These are phyloP conservation scores for Sordariomycetes sp. DNA, from an alignment of 2,329 filamentous ascomycete genomes.

Conservation along the genomic window DNA sequence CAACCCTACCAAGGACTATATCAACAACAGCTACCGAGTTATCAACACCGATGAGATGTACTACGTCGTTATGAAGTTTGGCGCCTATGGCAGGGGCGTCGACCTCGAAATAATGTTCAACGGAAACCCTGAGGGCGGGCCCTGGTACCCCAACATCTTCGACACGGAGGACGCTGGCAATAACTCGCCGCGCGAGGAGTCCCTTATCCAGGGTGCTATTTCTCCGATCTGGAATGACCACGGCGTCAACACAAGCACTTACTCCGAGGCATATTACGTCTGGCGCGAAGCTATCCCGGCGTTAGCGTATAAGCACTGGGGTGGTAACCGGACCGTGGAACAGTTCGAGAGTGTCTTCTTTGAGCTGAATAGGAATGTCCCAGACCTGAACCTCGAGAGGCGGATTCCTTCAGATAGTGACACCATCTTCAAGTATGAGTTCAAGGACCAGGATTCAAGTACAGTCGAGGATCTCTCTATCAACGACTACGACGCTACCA, in stretches of 20 bases:
- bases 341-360: slow-evolving; percentile 7
- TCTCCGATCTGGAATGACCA: slow-evolving; percentile 13
- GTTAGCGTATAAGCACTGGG: slow-evolving; percentile 14
- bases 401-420: slow-evolving; percentile 6
- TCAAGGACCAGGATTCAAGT: not conserved
- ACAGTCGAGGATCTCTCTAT: not conserved
- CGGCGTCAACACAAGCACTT: slow-evolving; percentile 11
- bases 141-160: slow-evolving; percentile 12
- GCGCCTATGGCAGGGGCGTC: slow-evolving; percentile 30
- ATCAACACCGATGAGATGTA: slow-evolving; percentile 13
- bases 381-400: slow-evolving; percentile 11
- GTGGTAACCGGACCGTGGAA: slow-evolving; percentile 8
- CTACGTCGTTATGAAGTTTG: slow-evolving; percentile 16
- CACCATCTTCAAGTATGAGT: slow-evolving; percentile 8
- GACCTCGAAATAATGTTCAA: slow-evolving; percentile 25
- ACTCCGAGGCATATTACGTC: slow-evolving; percentile 12
- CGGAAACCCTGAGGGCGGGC: slow-evolving; percentile 7
- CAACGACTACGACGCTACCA: slow-evolving; percentile 15
- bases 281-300: slow-evolving; percentile 12
- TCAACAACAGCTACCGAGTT: slow-evolving; percentile 11
- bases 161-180: slow-evolving; percentile 8
- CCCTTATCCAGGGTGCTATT: slow-evolving; percentile 10
- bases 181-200: slow-evolving; percentile 8
- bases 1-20: slow-evolving; percentile 10
- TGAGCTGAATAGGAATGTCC: slow-evolving; percentile 7